phyloP scores from a whole-genome alignment of 805 yeast genomes.

The Nakazawaea anatomiae region DNA sequence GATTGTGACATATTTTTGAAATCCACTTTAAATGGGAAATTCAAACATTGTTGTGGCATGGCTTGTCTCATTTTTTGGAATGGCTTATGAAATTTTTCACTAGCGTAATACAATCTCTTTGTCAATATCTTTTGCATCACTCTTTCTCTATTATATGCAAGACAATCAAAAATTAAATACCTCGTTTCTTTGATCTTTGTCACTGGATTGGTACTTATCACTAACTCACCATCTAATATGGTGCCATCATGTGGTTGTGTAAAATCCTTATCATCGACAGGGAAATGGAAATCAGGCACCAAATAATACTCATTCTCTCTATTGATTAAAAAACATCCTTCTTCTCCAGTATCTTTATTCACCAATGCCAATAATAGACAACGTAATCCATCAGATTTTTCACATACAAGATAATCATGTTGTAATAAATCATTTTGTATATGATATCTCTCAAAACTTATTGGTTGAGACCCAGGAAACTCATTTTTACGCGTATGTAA shows the following conservation, averaged over 20 bases:
- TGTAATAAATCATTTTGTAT: slow-evolving; percentile 51
- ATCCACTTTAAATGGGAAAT: slow-evolving; percentile 80
- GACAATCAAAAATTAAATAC: slow-evolving; percentile 86
- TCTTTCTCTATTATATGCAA: slow-evolving; percentile 72
- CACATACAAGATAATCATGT: slow-evolving; percentile 91
- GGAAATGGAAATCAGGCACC: slow-evolving; percentile 83
- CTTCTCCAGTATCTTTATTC: slow-evolving; percentile 64
- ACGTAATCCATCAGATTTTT: slow-evolving; percentile 90
- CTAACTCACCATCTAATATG: slow-evolving; percentile 90
- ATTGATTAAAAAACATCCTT: slow-evolving; percentile 84
- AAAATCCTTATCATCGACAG: slow-evolving; percentile 40
- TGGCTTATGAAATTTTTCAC: slow-evolving; percentile 76
- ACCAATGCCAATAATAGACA: slow-evolving; percentile 65
- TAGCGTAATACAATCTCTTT: slow-evolving; percentile 81
- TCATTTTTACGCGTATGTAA: slow-evolving; percentile 46
- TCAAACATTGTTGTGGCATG: slow-evolving; percentile 67
- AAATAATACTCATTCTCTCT: slow-evolving; percentile 82
- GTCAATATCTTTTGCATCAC: slow-evolving; percentile 68
- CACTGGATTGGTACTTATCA: slow-evolving; percentile 53
- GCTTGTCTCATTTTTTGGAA: slow-evolving; percentile 61
- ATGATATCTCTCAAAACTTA: slow-evolving; percentile 77
- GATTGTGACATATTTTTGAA: slow-evolving; percentile 86
- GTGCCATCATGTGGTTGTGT: slow-evolving; percentile 77
- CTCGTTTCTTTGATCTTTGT: slow-evolving; percentile 60
- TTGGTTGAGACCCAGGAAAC: slow-evolving; percentile 95